Base-by-base conservation (phyloP, 371 early-diverging fungal species). In the Umbelopsis sp. region DNA sequence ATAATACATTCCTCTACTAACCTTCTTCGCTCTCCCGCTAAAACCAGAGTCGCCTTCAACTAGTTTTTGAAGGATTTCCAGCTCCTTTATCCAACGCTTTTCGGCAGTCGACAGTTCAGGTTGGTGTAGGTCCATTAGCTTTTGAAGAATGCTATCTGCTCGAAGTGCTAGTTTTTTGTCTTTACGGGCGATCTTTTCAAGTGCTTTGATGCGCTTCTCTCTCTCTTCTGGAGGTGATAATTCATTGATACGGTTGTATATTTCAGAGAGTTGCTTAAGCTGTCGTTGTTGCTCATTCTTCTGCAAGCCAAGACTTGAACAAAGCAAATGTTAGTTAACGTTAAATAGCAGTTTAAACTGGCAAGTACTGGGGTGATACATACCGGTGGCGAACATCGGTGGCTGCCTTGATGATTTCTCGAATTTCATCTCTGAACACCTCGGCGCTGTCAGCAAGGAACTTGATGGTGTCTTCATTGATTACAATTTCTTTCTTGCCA, bases 381-480 rank as follows among this genome's bases (percentile, higher is more conserved):
- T 69, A 72, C 73, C 73, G 69, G 48, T 57, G 51, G 48, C 68
- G 65, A 14, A 75, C 69, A 29, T 67, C 62, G 7, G 45, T 22
- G 44, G 69, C 75, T 3, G 70, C 71, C 24, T 71, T 71, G 14
- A 69, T 45, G 4, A 77, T 25, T 46, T 69, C 69, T 44, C 66
- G 69, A 7, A 71, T 66, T 41, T 74, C 76, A n/a, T 65, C 63
- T 38, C 70, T 72, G 32, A 80, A 62, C 20, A 71, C 69, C 35
- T 76, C 75, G 18, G 81, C 51, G 3, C 74, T 57, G 37, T 71
- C 70, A 9, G 67, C 46, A 38, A 84, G 68, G 72, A 81, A 84
- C 18, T 70, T 66, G 11, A 81, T 67, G 6, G 82, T 74, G 37
- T 81, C 79, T 48, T 81, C 79, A 22, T 70, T 81, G 57, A 84